phyloP scores from a whole-genome alignment of 257 asterid species.

The Solanum corneliomulleri region DNA sequence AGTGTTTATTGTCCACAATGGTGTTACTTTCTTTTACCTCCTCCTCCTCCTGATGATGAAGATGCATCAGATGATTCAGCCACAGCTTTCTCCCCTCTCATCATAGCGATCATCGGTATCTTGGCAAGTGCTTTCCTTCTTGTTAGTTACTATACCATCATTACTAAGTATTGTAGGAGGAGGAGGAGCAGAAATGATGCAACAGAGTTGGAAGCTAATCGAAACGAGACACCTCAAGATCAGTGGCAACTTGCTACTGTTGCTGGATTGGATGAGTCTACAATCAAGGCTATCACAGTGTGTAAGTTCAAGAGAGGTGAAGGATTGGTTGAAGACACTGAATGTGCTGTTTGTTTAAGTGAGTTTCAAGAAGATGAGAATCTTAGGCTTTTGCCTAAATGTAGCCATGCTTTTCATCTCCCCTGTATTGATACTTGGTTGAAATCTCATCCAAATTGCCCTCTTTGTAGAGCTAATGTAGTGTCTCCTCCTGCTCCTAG shows the following conservation, averaged over 20 bases:
- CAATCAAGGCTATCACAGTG: conserved; percentile 44
- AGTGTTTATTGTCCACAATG: conserved; percentile 78
- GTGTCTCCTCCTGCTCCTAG: neutral
- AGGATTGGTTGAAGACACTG: conserved; percentile 48
- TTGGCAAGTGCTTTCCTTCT: conserved; percentile 55
- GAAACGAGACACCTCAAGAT: conserved; percentile 16
- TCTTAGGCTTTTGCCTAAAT: conserved; percentile 68
- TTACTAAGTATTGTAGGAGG: conserved; percentile 50
- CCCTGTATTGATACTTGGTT: conserved; percentile 82
- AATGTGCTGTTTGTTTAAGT: conserved; percentile 65
- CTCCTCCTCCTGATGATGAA: conserved; percentile 48
- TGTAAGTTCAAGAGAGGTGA: conserved; percentile 35
- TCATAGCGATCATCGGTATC: conserved; percentile 59
- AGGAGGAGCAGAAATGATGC: neutral
- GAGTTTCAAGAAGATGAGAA: conserved; percentile 61
- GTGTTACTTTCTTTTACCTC: conserved; percentile 69
- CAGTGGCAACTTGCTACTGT: conserved; percentile 25
- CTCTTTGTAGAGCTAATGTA: conserved; percentile 55
- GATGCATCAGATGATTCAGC: conserved; percentile 15
- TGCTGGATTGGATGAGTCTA: conserved; percentile 52
- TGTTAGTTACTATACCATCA: conserved; percentile 56
- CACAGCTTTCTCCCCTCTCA: conserved; percentile 45
- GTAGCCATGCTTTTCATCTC: conserved; percentile 80
- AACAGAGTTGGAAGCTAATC: conserved; percentile 12
- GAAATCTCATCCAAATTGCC: conserved; percentile 63